A percentile compares a stretch with the other conserved stretches of the same genome.
Conservation (phyloP, 352 stramenopile species). For the Aphanomyces astaci region DNA sequence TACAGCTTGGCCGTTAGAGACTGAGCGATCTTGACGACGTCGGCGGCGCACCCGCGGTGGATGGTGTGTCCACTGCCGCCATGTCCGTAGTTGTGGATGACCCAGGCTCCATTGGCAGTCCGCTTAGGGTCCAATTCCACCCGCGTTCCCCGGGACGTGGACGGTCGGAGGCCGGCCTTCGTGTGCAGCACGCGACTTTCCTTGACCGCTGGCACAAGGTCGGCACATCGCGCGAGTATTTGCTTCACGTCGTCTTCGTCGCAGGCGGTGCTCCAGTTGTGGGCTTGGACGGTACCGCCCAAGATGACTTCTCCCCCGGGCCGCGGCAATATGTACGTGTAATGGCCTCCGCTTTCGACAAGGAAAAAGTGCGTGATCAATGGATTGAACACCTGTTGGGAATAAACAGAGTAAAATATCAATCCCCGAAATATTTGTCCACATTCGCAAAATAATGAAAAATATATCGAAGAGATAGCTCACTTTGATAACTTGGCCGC, state of each 20-base stretch:
- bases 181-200: slow-evolving; percentile 35
- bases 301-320: slow-evolving; percentile 51
- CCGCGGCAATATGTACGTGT: slow-evolving; percentile 65
- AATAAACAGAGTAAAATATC: too few relatives aligned
- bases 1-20: slow-evolving; percentile 4
- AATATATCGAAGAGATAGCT: not conserved
- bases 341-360: slow-evolving; percentile 37
- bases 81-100: slow-evolving; percentile 72
- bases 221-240: slow-evolving; percentile 45
- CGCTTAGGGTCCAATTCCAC: slow-evolving; percentile 37
- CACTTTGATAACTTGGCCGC: slow-evolving; percentile 53
- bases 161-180: slow-evolving; percentile 41
- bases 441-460: too few relatives aligned
- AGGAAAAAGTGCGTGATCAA: slow-evolving; percentile 44
- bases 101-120: slow-evolving; percentile 31
- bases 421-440: too few relatives aligned
- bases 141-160: slow-evolving; percentile 34
- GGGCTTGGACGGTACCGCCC: slow-evolving; percentile 50
- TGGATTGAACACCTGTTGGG: slow-evolving; percentile 36
- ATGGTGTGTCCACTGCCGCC: slow-evolving; percentile 58
- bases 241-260: slow-evolving; percentile 36
- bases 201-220: slow-evolving; percentile 36
- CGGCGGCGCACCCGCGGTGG: slow-evolving; percentile 54
- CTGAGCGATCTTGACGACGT: slow-evolving; percentile 31
- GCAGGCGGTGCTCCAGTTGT: slow-evolving; percentile 44